Evolutionary conservation across 371 early-diverging fungal genomes (phyloP), one percentile per base, ranked within the genome.

Genomic region (Nematocida ausubeli): DNA sequence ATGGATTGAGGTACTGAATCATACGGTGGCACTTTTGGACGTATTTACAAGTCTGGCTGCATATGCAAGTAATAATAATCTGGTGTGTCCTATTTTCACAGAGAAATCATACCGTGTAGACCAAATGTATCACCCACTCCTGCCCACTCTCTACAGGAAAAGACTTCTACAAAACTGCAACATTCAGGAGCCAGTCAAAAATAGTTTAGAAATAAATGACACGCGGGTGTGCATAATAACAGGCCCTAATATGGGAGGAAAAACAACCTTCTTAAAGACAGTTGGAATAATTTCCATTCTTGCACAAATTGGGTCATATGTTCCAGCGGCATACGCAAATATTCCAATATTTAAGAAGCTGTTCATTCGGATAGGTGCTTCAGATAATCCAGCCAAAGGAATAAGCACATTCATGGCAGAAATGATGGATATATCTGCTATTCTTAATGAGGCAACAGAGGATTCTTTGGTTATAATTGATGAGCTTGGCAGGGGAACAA

Each of bases 401-500:
- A 87, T 90, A 16, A 91, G 92, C 0, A 91, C 93, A 0, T 95
- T 95, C 83, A 89, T 92, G 89, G 85, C 88, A 22, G 96, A 95
- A 83, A 94, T 95, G 94, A 87, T 87, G 32, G 93, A 93, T 81
- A 88, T 91, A 0, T 89, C 92, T 0, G 91, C 89, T 69, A 90
- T 96, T 52, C 84, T 94, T 49, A 88, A 91, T 56, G 87, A 89
- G 70, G 87, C 90, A 2, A 89, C 89, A 0, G 82, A 87, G 37
- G 87, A 91, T 54, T 94, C 95, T 0, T 83, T 96, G 24, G 89
- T 94, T 1, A 85, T 98, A 34, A 89, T 96, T 55, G 98, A 98
- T 83, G 97, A 98, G 85, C 89, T 96, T 14, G 96, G 96, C 4
- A 84, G 95, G 86, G 95, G 96, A 87, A 98, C 99, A 40, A 91